A percentile compares a stretch with the other conserved stretches of the same genome.
Evolutionary conservation across 176 grass and related monocot genomes (phyloP).

Genomic region (Carex cristatella): DNA sequence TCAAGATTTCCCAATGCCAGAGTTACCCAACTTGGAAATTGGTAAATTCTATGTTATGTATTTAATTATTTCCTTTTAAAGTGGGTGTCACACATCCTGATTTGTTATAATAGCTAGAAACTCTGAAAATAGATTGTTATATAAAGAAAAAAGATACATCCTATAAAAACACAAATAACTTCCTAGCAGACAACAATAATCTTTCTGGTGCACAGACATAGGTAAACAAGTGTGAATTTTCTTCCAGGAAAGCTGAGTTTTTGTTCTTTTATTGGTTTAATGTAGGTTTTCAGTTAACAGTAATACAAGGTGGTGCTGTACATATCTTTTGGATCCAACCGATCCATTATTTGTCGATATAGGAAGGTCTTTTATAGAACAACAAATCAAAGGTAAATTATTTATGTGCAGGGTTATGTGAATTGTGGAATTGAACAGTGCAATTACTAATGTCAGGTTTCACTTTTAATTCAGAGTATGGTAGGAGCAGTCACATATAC

Average conservation of each 20-base stretch:
- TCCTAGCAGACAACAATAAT: background rate
- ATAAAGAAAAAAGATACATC: background rate
- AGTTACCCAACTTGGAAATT: slow-evolving; percentile 81
- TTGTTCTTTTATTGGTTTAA: slow-evolving; percentile 4
- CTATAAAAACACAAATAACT: background rate
- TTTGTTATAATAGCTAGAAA: background rate
- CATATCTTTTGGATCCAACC: slow-evolving; percentile 87
- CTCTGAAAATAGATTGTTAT: background rate
- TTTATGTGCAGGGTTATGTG: background rate
- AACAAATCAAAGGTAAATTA: slow-evolving; percentile 65
- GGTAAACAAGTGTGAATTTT: slow-evolving; percentile 15
- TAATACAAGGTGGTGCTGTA: slow-evolving; percentile 79
- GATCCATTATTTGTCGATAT: slow-evolving; percentile 89
- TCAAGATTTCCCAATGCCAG: slow-evolving; percentile 71
- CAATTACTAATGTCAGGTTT: slow-evolving; percentile 5
- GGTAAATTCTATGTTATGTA: slow-evolving; percentile 40
- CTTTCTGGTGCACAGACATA: background rate
- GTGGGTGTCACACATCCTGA: background rate
- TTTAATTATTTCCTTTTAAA: background rate
- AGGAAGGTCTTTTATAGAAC: slow-evolving; percentile 73
- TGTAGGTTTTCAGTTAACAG: slow-evolving; percentile 87
- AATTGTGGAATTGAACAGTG: background rate
- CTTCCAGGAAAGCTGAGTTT: background rate
- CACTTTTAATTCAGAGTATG: slow-evolving; percentile 64
- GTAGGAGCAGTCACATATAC: slow-evolving; percentile 77